Evolutionary conservation across 371 early-diverging fungal species (phyloP).

Genomic region (Syncephalastrum sp.): DNA sequence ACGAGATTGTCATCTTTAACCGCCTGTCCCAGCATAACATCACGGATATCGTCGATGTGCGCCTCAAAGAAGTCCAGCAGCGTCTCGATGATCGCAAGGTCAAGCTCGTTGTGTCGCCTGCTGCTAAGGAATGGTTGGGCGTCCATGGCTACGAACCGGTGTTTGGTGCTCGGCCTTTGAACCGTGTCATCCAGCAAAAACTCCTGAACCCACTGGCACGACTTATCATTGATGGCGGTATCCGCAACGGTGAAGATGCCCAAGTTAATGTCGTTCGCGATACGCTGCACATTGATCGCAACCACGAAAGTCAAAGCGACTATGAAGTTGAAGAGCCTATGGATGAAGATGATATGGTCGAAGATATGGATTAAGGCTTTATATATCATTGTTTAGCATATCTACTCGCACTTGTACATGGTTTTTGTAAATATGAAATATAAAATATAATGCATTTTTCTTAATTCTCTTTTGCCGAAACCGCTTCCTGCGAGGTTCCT

Average conservation of each 20-base stretch:
- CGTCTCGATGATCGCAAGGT: conserved; percentile 77
- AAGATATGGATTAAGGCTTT: conserved; percentile 16
- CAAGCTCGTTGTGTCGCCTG: conserved; percentile 56
- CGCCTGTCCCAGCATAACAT: conserved; percentile 71
- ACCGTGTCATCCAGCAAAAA: conserved; percentile 80
- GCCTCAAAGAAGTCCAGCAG: conserved; percentile 73
- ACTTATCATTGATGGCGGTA: conserved; percentile 74
- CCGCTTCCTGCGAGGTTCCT: too few relatives aligned
- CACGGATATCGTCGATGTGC: conserved; percentile 80
- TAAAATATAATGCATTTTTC: too few relatives aligned
- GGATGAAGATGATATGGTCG: conserved; percentile 42
- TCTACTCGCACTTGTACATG: too few relatives aligned
- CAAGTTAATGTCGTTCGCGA: conserved; percentile 41
- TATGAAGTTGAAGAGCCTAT: conserved; percentile 43
- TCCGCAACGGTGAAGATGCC: conserved; percentile 66
- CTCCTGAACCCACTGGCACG: conserved; percentile 81
- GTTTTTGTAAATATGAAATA: too few relatives aligned
- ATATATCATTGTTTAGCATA: too few relatives aligned
- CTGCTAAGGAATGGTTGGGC: conserved; percentile 80
- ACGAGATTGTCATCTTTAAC: conserved; percentile 86
- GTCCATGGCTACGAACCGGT: conserved; percentile 78
- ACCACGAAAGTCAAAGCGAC: conserved; percentile 45
- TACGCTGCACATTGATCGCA: conserved; percentile 34
- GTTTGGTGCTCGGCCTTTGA: conserved; percentile 86
- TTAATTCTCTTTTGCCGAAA: too few relatives aligned